Evolutionary conservation across 148 eudicot genomes (phyloP).

Genomic region (Silene latifolia): DNA sequence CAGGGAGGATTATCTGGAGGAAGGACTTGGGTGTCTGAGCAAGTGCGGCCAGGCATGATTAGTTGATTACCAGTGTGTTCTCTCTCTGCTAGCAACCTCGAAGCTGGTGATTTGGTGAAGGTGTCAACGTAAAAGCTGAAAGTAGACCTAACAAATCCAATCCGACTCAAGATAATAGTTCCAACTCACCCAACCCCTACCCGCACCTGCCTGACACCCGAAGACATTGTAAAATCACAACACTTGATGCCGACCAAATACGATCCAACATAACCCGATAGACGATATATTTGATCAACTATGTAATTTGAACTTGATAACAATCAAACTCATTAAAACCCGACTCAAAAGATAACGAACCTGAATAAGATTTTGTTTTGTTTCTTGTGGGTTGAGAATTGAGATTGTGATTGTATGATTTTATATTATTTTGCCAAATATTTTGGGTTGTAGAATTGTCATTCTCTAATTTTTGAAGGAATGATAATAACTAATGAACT

Average conservation of each 20-base stretch:
- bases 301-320: background rate
- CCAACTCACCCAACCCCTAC: background rate
- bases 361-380: background rate
- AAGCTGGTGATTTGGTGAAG: background rate
- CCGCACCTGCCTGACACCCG: background rate
- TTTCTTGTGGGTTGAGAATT: background rate
- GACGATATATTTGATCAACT: background rate
- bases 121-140: background rate
- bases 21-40: constrained; percentile 84
- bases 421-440: background rate
- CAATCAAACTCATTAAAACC: too few relatives aligned
- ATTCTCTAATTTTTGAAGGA: background rate
- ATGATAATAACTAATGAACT: background rate
- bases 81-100: background rate
- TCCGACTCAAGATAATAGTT: background rate
- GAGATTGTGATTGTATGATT: background rate
- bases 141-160: background rate
- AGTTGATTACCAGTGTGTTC: background rate
- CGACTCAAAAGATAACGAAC: background rate
- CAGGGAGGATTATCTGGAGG: constrained; percentile 91
- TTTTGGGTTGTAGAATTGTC: background rate
- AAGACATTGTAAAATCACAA: background rate
- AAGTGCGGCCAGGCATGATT: constrained; percentile 79
- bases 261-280: too few relatives aligned
- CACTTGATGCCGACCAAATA: too few relatives aligned